These are phyloP conservation scores for Cicer judaicum DNA, from an alignment of 306 rosid genomes.

Conservation along the genomic window DNA sequence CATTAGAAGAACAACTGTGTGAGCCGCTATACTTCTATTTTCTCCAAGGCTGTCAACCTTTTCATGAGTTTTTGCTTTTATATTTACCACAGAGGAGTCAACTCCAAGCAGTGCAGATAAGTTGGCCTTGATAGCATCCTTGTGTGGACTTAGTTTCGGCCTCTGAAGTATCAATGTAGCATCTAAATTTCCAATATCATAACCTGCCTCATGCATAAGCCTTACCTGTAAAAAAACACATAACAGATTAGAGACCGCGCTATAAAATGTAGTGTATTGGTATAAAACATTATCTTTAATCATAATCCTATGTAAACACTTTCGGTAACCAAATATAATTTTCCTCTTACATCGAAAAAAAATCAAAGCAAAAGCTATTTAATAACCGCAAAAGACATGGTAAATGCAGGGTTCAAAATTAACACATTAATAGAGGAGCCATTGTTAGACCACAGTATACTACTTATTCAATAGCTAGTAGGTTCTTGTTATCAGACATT, in stretches of 20 bases:
- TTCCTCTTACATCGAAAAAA: slow-evolving; percentile 4
- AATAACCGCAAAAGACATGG: not conserved
- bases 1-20: slow-evolving; percentile 95
- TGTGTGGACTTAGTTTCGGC: slow-evolving; percentile 94
- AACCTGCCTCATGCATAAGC: slow-evolving; percentile 91
- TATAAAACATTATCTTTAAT: slow-evolving; percentile 7
- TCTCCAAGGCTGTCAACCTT: slow-evolving; percentile 98
- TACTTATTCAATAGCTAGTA: slow-evolving; percentile 19
- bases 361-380: slow-evolving; percentile 9
- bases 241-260: slow-evolving; percentile 21
- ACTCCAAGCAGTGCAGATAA: slow-evolving; percentile 88
- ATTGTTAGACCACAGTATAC: slow-evolving; percentile 5
- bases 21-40: slow-evolving; percentile 95
- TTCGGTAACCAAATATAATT: not conserved
- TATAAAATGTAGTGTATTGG: slow-evolving; percentile 1
- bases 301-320: slow-evolving; percentile 27
- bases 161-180: slow-evolving; percentile 93
- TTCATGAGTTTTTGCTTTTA: slow-evolving; percentile 97
- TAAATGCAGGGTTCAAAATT: not conserved
- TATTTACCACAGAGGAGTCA: slow-evolving; percentile 83
- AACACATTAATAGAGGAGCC: slow-evolving; percentile 20
- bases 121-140: slow-evolving; percentile 85
- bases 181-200: slow-evolving; percentile 89
- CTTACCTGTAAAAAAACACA: slow-evolving; percentile 65
- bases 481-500: not conserved